Base-by-base conservation (phyloP, 495 filamentous ascomycete genomes). In the Penicillium odoratum region DNA sequence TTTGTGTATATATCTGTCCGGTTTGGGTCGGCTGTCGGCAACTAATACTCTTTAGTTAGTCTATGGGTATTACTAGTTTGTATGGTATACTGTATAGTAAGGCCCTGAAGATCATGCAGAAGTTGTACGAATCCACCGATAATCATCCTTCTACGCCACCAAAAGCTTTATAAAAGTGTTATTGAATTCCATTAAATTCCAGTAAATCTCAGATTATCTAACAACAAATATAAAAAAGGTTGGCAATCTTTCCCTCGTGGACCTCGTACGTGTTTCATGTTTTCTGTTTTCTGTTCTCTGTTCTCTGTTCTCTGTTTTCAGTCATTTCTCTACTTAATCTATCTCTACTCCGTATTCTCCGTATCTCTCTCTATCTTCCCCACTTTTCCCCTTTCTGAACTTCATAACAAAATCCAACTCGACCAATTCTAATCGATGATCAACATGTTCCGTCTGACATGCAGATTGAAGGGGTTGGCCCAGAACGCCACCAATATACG, bases 371-470 rank as follows among this genome's bases (percentile, higher is more conserved):
- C 21, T 21, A 21, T 1, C 21, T 21, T 48, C 26, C 34, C 36
- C 40, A 51, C 16, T 34, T 48, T 48, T n/a, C 33, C 16, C 38
- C 38, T 25, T n/a, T 11, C 8, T 21, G 8, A 29, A 28, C 18
- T 46, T 9, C 36, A 47, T 28, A 49, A 25, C 15, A 28, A 49
- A 28, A 16, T 53, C 51, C 10, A 40, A 1, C 31, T 51, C 16
- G 48, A 51, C 40, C 15, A 48, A 13, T 46, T 43, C 44, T 49
- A 50, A 58, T 63, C 48, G 55, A 61, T 60, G 66, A 67, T 67
- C 66, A 60, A 48, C 66, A 57, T 67, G 48, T 48, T 36, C 61
- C 53, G 64, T 67, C 66, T 66, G 61, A 69, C 66, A 64, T 69
- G 66, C 66, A 68, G 46, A 46, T 18, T 30, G 31, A 29, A 44